phyloP scores from a whole-genome alignment of 129 eudicot species.

The Centaurea solstitialis region DNA sequence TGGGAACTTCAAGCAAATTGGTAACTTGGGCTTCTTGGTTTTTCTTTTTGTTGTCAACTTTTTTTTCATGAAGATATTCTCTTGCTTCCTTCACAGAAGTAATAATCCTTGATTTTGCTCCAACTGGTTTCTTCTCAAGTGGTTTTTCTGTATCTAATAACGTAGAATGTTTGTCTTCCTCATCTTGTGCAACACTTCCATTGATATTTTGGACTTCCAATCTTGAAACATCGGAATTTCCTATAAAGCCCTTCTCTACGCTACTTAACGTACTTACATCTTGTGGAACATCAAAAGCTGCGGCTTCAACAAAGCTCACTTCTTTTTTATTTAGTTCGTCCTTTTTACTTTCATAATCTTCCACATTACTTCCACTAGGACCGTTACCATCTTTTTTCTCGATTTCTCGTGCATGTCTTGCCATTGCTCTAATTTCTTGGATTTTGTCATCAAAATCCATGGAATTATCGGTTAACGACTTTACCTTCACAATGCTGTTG shows the following conservation, averaged over 20 bases:
- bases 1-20: slow-evolving; percentile 4
- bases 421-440: slow-evolving; percentile 74
- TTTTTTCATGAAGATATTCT: slow-evolving; percentile 64
- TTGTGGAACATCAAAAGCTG: slow-evolving; percentile 23
- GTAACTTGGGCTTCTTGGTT: slow-evolving; percentile 20
- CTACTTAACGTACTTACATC: slow-evolving; percentile 3
- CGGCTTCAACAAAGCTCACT: slow-evolving; percentile 5
- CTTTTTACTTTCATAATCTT: slow-evolving; percentile 22
- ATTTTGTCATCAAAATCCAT: slow-evolving; percentile 44
- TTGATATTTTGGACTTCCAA: slow-evolving; percentile 10
- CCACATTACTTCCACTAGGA: slow-evolving; percentile 12
- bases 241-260: slow-evolving; percentile 10
- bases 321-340: slow-evolving; percentile 25
- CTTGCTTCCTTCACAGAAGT: slow-evolving; percentile 86
- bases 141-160: slow-evolving; percentile 10
- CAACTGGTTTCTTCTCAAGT: slow-evolving; percentile 28
- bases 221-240: neutral
- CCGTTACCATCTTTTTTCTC: slow-evolving; percentile 40
- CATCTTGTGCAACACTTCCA: slow-evolving; percentile 11
- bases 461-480: slow-evolving; percentile 30
- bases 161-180: slow-evolving; percentile 6
- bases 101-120: slow-evolving; percentile 51
- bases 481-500: slow-evolving; percentile 56
- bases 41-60: slow-evolving; percentile 37
- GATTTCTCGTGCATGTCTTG: slow-evolving; percentile 70